These are phyloP conservation scores for Aspergillus conjunctus DNA, from an alignment of 495 filamentous ascomycete genomes.

Conservation along the genomic window DNA sequence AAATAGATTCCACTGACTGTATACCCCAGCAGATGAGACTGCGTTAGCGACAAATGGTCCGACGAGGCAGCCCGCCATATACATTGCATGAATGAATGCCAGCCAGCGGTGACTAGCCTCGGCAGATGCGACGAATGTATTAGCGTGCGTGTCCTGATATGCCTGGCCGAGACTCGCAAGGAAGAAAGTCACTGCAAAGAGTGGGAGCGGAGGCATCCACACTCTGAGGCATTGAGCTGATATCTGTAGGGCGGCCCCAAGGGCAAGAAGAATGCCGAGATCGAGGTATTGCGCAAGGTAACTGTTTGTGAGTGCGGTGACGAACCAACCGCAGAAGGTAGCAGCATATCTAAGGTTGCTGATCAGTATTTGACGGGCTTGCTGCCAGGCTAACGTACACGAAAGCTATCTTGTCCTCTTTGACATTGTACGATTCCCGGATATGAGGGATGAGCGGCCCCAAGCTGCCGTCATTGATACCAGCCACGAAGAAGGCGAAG, in stretches of 20 bases:
- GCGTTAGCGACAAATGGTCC: slow-evolving; percentile 34
- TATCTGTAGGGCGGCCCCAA: slow-evolving; percentile 32
- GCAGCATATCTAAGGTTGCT: slow-evolving; percentile 37
- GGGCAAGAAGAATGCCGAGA: slow-evolving; percentile 27
- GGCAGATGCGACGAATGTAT: slow-evolving; percentile 33
- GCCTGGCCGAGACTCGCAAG: slow-evolving; percentile 37
- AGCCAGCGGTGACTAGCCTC: slow-evolving; percentile 34
- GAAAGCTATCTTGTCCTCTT: too few species aligned
- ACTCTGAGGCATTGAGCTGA: slow-evolving; percentile 30
- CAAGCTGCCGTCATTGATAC: slow-evolving; percentile 50
- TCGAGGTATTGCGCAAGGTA: slow-evolving; percentile 30
- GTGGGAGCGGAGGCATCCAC: slow-evolving; percentile 33
- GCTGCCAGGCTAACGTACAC: too few species aligned
- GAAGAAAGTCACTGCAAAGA: slow-evolving; percentile 36
- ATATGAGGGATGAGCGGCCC: slow-evolving; percentile 58
- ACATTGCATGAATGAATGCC: slow-evolving; percentile 43
- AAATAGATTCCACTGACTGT: slow-evolving; percentile 31
- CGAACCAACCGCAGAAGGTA: slow-evolving; percentile 36
- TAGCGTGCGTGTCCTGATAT: slow-evolving; percentile 39
- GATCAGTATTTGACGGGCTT: too few species aligned
- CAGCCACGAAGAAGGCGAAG: slow-evolving; percentile 35
- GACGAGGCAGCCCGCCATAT: slow-evolving; percentile 36
- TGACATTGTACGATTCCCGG: too few species aligned
- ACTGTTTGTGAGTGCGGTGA: slow-evolving; percentile 36
- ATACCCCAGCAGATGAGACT: slow-evolving; percentile 26